These are phyloP conservation scores for Tinospora cordifolia DNA, from an alignment of 164 flowering plant species.

Conservation along the genomic window DNA sequence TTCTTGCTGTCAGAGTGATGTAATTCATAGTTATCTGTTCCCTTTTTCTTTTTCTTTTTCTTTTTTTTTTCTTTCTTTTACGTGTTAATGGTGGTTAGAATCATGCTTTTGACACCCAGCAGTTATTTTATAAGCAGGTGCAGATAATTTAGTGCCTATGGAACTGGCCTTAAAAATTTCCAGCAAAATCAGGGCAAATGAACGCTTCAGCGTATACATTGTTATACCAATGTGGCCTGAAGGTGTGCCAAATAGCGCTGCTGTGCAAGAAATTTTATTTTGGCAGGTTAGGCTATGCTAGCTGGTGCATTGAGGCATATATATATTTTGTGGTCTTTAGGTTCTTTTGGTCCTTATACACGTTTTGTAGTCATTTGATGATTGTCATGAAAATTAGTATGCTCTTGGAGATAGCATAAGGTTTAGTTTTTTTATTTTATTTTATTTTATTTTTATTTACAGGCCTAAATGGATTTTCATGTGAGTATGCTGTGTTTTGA, in stretches of 20 bases:
- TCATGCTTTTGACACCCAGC: neutral
- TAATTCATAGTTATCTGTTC: neutral
- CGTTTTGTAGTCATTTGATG: neutral
- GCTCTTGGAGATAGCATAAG: neutral
- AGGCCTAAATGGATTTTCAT: no score
- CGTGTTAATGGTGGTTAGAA: neutral
- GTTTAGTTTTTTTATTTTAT: no score
- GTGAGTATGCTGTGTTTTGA: no score
- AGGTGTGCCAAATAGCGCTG: slow-evolving; percentile 52
- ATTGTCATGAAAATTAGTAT: neutral
- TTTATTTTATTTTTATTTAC: no score
- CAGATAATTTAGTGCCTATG: slow-evolving; percentile 69
- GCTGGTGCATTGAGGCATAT: neutral
- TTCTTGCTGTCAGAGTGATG: neutral
- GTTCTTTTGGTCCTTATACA: neutral
- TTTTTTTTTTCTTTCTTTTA: neutral
- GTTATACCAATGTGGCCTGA: slow-evolving; percentile 87
- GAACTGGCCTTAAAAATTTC: slow-evolving; percentile 74
- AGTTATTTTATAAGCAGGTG: slow-evolving; percentile 39
- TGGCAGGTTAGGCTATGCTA: slow-evolving; percentile 57
- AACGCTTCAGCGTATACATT: slow-evolving; percentile 60
- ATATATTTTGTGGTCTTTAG: neutral
- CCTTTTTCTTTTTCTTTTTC: no score
- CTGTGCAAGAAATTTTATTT: slow-evolving; percentile 73
- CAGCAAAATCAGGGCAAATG: slow-evolving; percentile 53